Base-by-base conservation (phyloP, 2,329 filamentous ascomycete genomes). In the Tolypocladium ophioglossoides region DNA sequence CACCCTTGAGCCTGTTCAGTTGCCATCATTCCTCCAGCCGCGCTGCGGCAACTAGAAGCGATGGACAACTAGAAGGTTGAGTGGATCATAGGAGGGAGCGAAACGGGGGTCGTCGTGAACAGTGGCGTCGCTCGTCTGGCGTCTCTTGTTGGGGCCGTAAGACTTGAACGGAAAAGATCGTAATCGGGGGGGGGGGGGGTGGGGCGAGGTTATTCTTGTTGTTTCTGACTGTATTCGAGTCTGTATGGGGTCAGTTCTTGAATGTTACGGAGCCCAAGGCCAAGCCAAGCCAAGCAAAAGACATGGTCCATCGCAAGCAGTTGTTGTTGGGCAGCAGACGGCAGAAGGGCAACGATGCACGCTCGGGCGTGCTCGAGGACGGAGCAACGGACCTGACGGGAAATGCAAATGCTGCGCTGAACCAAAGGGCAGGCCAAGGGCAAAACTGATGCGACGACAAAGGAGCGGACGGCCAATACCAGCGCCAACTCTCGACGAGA, bases 401-500 rank as follows among this genome's bases (percentile, higher is more conserved):
- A 62, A 58, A 59, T 57, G 54, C 50, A 62, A 62, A 61, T 58
- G 55, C 58, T 60, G 57, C 56, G 61, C 54, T 59, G 56, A 60
- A 59, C 54, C 50, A 56, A 60, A 54, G 55, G 55, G 56, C 49
- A 61, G 60, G 56, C 57, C 61, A 61, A 62, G 63, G 60, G 57
- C 58, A 63, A 68, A 66, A 61, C 54, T 62, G 61, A 65, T 62
- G 59, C 39, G 44, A 48, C 52, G 60, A 61, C 59, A 71, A 72
- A 78, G 74, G 78, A 82, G 77, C 73, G 78, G 78, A 82, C 78
- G 78, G 78, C 67, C 77, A 71, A 80, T 70, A 78, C 78, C 79
- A 82, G 78, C 70, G 72, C 70, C 74, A 78, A 74, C 74, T 70
- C 68, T 61, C 56, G 68, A 68, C 64, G 61, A 73, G 73, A 74